Evolutionary conservation across 2,329 filamentous ascomycete genomes (phyloP).

Genomic region (Fusarium caatingaense): DNA sequence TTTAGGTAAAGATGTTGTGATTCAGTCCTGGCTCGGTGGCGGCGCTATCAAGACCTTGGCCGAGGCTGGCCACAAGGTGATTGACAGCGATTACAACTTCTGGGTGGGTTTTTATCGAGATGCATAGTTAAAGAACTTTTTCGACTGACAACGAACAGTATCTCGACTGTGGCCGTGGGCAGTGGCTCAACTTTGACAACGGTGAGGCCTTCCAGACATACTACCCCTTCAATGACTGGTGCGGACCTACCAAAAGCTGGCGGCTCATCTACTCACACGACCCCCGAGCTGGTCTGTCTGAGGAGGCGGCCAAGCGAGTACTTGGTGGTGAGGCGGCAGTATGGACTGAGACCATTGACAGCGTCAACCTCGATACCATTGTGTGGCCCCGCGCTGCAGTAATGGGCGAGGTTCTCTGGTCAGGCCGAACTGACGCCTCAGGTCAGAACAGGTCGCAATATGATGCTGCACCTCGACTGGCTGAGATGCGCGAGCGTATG

Average conservation of each 20-base stretch:
- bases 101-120: constrained; percentile 67
- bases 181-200: constrained; percentile 79
- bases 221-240: constrained; percentile 86
- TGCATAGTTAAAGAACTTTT: background rate
- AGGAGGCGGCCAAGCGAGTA: constrained; percentile 72
- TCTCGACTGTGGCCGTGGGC: constrained; percentile 83
- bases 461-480: constrained; percentile 74
- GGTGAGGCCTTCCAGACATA: constrained; percentile 61
- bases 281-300: constrained; percentile 72
- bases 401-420: constrained; percentile 85
- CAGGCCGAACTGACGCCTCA: constrained; percentile 71
- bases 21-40: constrained; percentile 82
- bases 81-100: constrained; percentile 80
- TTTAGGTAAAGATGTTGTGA: constrained; percentile 75
- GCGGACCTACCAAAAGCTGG: constrained; percentile 84
- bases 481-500: constrained; percentile 81
- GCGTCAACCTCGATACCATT: constrained; percentile 77
- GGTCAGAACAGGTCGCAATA: constrained; percentile 78
- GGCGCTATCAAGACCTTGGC: constrained; percentile 70
- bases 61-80: constrained; percentile 73
- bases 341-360: constrained; percentile 85
- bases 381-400: constrained; percentile 83
- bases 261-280: constrained; percentile 83
- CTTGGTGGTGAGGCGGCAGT: constrained; percentile 84
- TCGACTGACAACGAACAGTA: constrained; percentile 63